Percentiles rank a stretch among this genome's conserved stretches.
phyloP scores from a whole-genome alignment of 768 basidiomycete genomes.

The Mycena latifolia region DNA sequence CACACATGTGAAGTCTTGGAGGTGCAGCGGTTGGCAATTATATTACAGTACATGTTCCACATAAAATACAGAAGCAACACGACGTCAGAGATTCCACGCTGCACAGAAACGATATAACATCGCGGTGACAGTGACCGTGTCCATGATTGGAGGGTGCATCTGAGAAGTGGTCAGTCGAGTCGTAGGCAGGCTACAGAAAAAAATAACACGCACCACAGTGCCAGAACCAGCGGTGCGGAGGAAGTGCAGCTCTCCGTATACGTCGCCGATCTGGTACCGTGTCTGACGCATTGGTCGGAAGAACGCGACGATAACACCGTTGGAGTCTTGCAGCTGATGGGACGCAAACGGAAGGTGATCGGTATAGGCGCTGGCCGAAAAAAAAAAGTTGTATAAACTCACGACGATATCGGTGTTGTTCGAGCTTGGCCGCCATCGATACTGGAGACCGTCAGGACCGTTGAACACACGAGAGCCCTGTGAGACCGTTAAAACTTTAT shows the following conservation, averaged over 20 bases:
- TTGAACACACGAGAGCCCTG: conserved; percentile 80
- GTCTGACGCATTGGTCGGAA: conserved; percentile 83
- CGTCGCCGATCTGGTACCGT: conserved; percentile 89
- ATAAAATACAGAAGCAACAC: conserved; percentile 25
- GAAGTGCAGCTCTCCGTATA: conserved; percentile 89
- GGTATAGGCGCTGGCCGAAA: conserved; percentile 31
- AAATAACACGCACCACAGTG: conserved; percentile 71
- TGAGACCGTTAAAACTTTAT: conserved; percentile 28
- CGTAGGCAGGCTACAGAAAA: neutral
- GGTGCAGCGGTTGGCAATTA: conserved; percentile 15
- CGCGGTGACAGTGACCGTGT: conserved; percentile 85
- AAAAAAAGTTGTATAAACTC: conserved; percentile 43
- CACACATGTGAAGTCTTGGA: neutral
- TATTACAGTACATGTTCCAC: conserved; percentile 27
- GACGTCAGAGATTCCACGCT: conserved; percentile 59
- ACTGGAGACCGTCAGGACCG: conserved; percentile 85
- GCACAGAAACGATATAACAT: conserved; percentile 89
- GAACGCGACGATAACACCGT: conserved; percentile 79
- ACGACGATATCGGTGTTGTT: conserved; percentile 72
- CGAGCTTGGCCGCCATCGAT: conserved; percentile 82
- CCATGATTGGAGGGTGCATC: conserved; percentile 94
- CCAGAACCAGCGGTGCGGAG: conserved; percentile 83
- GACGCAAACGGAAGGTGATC: conserved; percentile 34
- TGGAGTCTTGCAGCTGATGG: conserved; percentile 77
- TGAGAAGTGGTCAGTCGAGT: conserved; percentile 44